Percentiles rank a stretch among this genome's conserved stretches.
Conservation (phyloP, 371 early-diverging fungal species). For the Syncephalastrum monosporum region DNA sequence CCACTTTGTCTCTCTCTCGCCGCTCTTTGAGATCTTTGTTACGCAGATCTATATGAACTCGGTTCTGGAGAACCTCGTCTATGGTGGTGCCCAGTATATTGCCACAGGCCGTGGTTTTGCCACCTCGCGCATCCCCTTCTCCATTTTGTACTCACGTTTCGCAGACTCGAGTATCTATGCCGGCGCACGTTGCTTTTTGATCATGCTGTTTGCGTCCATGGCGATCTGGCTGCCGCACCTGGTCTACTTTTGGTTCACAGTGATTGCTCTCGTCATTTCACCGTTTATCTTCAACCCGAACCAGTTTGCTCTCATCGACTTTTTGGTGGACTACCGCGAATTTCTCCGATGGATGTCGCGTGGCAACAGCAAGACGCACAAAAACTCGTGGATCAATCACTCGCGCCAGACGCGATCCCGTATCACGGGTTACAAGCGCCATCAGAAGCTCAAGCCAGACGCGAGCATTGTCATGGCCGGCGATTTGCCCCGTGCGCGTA, state of each 20-base stretch:
- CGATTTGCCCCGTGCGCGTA: conserved; percentile 68
- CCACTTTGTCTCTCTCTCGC: conserved; percentile 82
- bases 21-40: conserved; percentile 88
- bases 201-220: conserved; percentile 74
- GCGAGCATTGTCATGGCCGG: conserved; percentile 38
- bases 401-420: conserved; percentile 70
- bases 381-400: conserved; percentile 81
- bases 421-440: conserved; percentile 79
- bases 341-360: conserved; percentile 82
- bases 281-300: conserved; percentile 87
- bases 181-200: conserved; percentile 69
- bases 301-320: conserved; percentile 74
- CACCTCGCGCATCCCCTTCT: conserved; percentile 80
- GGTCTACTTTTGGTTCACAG: conserved; percentile 87
- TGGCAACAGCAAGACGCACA: conserved; percentile 72
- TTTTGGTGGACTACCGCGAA: conserved; percentile 78
- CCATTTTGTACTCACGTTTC: conserved; percentile 76
- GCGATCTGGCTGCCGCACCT: conserved; percentile 74
- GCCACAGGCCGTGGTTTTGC: conserved; percentile 93
- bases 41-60: conserved; percentile 88
- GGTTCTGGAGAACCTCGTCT: conserved; percentile 77
- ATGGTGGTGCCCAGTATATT: conserved; percentile 88
- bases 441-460: conserved; percentile 45
- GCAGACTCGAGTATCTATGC: conserved; percentile 78
- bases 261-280: conserved; percentile 68